Conservation (phyloP, 148 eudicot species). For the Suaeda aralocaspica region DNA sequence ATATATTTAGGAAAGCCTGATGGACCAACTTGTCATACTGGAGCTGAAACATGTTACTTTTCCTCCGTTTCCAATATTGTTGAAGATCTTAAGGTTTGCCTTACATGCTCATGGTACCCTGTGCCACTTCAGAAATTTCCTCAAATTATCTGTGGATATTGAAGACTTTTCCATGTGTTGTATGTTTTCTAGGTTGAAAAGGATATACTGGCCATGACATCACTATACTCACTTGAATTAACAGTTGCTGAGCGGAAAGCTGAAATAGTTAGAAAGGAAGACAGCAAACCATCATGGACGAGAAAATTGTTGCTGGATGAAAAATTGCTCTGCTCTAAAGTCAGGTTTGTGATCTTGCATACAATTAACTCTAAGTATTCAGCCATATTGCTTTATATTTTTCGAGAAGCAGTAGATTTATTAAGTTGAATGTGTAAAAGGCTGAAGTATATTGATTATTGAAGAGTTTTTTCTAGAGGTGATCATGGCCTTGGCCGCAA, state of each 20-base stretch:
- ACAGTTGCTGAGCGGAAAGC: conserved; percentile 57
- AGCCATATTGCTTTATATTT: too few species aligned
- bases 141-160: too few species aligned
- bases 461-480: too few species aligned
- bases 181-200: conserved; percentile 37
- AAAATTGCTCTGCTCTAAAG: conserved; percentile 73
- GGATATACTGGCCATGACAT: conserved; percentile 55
- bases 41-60: conserved; percentile 92
- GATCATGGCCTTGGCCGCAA: too few species aligned
- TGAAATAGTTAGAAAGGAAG: conserved; percentile 36
- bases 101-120: background rate
- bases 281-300: conserved; percentile 87
- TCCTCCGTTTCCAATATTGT: conserved; percentile 53
- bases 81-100: conserved; percentile 46
- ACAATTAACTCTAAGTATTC: background rate
- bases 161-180: background rate
- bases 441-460: too few species aligned
- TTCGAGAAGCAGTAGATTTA: too few species aligned
- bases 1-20: conserved; percentile 93
- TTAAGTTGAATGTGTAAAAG: too few species aligned
- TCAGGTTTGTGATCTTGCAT: conserved; percentile 43
- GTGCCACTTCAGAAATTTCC: background rate
- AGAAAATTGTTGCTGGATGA: conserved; percentile 65
- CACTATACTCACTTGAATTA: conserved; percentile 72
- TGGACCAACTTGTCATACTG: conserved; percentile 94